phyloP scores from a whole-genome alignment of 495 filamentous ascomycete species.

The Hypoxylon perforatum region DNA sequence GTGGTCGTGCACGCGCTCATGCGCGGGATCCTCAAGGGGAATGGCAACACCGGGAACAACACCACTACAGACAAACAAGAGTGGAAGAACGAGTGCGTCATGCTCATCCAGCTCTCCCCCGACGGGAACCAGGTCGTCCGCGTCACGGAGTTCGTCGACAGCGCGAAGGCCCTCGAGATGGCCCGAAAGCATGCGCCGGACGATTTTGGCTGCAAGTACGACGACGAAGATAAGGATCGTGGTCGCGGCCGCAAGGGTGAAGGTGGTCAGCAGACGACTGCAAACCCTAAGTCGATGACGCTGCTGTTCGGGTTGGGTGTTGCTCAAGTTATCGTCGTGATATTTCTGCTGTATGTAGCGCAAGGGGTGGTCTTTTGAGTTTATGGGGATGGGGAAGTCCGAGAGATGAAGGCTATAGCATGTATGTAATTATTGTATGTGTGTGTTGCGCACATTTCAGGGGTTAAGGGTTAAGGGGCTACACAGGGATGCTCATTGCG shows the following conservation, averaged over 20 bases:
- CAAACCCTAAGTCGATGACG: slow-evolving; percentile 23
- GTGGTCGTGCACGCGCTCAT: slow-evolving; percentile 52
- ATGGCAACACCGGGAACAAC: no score
- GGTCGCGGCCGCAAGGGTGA: background rate
- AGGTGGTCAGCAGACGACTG: background rate
- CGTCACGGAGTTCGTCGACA: slow-evolving; percentile 56
- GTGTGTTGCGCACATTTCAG: background rate
- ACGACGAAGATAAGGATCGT: background rate
- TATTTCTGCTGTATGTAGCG: slow-evolving; percentile 26
- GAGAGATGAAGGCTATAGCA: no score
- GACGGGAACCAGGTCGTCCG: slow-evolving; percentile 45
- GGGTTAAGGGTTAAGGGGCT: no score
- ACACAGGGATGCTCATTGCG: no score
- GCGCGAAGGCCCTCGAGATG: slow-evolving; percentile 54
- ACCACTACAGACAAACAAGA: no score
- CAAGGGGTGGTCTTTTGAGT: slow-evolving; percentile 25
- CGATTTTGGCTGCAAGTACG: slow-evolving; percentile 35
- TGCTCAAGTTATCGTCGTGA: slow-evolving; percentile 29
- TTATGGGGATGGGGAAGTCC: slow-evolving; percentile 28
- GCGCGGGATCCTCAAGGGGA: slow-evolving; percentile 45
- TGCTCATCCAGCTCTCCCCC: slow-evolving; percentile 48
- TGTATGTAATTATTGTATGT: no score
- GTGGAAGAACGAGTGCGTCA: slow-evolving; percentile 56
- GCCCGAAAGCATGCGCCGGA: slow-evolving; percentile 43
- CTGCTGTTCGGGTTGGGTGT: slow-evolving; percentile 37